Base-by-base conservation (phyloP, 768 basidiomycete genomes). In the Suillus discolor region DNA sequence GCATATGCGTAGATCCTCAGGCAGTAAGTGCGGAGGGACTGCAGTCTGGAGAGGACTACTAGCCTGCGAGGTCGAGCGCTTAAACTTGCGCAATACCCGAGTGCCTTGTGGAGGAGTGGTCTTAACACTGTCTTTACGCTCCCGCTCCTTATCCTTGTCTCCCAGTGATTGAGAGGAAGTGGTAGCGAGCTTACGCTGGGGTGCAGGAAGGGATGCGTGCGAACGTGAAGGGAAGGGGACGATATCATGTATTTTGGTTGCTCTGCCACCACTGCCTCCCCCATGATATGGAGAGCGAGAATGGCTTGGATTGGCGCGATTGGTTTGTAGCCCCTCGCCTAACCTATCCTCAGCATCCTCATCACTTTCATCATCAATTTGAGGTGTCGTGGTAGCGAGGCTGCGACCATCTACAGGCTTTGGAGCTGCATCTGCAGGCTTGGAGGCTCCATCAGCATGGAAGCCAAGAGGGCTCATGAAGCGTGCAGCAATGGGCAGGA, bases 401-500 rank as follows among this genome's bases (percentile, higher is more conserved):
- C 87, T 87, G 67, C 87, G 83, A 69, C 82, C 80, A 49, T 85
- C 83, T 31, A 12, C 41, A 34, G 81, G 79, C 9, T 79, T 73
- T 57, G 80, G 8, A 69, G 25, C 68, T 20, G 9, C 31, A 12
- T 55, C 54, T 13, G 6, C 39, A 34, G 81, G 79, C 15, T 79
- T 62, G 34, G 75, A 76, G 0, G 83, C 78, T 11, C 89, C 89
- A 12, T 83, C 81, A 7, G 78, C 77, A 57, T 79, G 82, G 68
- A 82, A 80, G 25, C 79, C 77, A 15, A 72, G 71, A 11, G 92
- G 91, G 5, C 91, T 91, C 81, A 95, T 92, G 83, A 96, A 97
- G 60, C 93, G 89, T 28, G 96, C 90, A 55, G 96, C 96, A 67
- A 97, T 97, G 60, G 96, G 91, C 3, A 89, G 90, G 4, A 95